These are phyloP conservation scores for Neonothopanus nambi DNA, from an alignment of 1,284 basidiomycete genomes.

Conservation along the genomic window DNA sequence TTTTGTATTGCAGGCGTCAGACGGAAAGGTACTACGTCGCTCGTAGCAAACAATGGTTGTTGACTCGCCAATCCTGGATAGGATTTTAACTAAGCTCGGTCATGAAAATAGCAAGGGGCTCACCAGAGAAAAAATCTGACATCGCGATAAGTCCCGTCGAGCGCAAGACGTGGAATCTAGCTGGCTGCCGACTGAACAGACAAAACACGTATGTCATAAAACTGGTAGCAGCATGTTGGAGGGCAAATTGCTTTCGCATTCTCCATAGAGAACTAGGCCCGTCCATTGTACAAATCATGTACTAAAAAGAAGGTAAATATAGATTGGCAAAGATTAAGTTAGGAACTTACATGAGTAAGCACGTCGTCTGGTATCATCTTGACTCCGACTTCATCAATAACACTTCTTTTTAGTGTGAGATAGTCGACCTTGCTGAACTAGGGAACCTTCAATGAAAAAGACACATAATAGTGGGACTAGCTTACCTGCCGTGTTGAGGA, in stretches of 20 bases:
- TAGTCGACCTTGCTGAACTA: slow-evolving; percentile 71
- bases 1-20: slow-evolving; percentile 96
- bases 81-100: background rate
- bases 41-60: slow-evolving; percentile 70
- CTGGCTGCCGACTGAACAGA: slow-evolving; percentile 82
- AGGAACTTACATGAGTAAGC: slow-evolving; percentile 69
- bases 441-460: slow-evolving; percentile 5
- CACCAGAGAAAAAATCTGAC: slow-evolving; percentile 87
- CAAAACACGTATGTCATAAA: slow-evolving; percentile 94
- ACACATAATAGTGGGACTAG: slow-evolving; percentile 8
- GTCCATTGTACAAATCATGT: slow-evolving; percentile 87
- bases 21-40: slow-evolving; percentile 94
- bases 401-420: slow-evolving; percentile 80
- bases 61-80: slow-evolving; percentile 37
- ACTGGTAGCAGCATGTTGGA: slow-evolving; percentile 85
- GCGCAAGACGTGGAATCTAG: slow-evolving; percentile 87
- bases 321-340: background rate
- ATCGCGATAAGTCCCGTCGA: slow-evolving; percentile 89
- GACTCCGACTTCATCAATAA: slow-evolving; percentile 86
- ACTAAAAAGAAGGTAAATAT: slow-evolving; percentile 49
- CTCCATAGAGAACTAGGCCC: slow-evolving; percentile 90
- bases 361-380: slow-evolving; percentile 94
- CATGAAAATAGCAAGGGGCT: slow-evolving; percentile 22
- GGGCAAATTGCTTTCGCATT: slow-evolving; percentile 95
- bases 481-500: slow-evolving; percentile 51